Percentiles rank a stretch among this genome's conserved stretches.
Evolutionary conservation across 176 grass and related monocot species (phyloP).

Genomic region (Oryza officinalis): DNA sequence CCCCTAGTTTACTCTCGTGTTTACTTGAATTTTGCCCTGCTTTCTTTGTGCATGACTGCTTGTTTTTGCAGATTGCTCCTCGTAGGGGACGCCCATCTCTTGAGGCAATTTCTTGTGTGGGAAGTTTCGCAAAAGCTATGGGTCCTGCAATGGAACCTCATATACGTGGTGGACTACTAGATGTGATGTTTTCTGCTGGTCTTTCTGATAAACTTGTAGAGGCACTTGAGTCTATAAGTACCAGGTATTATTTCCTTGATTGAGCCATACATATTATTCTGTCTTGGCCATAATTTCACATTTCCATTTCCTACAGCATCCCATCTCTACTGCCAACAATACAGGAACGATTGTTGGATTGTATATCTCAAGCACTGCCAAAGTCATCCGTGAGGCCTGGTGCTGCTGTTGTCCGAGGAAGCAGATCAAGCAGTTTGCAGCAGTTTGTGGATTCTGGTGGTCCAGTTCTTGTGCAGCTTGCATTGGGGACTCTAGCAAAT

Average conservation of each 20-base stretch:
- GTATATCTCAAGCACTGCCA: slow-evolving; percentile 73
- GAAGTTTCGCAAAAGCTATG: slow-evolving; percentile 93
- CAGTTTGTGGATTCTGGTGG: slow-evolving; percentile 70
- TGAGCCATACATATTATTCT: slow-evolving; percentile 27
- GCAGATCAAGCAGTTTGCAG: slow-evolving; percentile 56
- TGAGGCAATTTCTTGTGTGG: slow-evolving; percentile 95
- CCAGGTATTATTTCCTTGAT: slow-evolving; percentile 50
- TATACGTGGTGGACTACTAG: slow-evolving; percentile 78
- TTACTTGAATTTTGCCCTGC: slow-evolving; percentile 37
- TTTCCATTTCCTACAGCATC: slow-evolving; percentile 60
- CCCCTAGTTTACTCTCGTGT: slow-evolving; percentile 28
- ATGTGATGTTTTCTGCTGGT: slow-evolving; percentile 88
- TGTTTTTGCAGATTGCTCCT: slow-evolving; percentile 83
- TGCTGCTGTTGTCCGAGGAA: slow-evolving; percentile 50
- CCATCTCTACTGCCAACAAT: slow-evolving; percentile 83
- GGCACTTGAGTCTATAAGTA: slow-evolving; percentile 76
- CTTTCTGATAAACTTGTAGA: slow-evolving; percentile 82
- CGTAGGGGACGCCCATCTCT: slow-evolving; percentile 87
- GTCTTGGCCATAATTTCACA: slow-evolving; percentile 26
- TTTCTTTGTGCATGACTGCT: slow-evolving; percentile 16
- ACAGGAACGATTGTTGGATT: slow-evolving; percentile 91
- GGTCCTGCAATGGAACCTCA: slow-evolving; percentile 89
- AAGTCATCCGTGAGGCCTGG: slow-evolving; percentile 62
- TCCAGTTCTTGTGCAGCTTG: slow-evolving; percentile 78
- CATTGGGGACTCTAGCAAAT: slow-evolving; percentile 74